Conservation (phyloP, 2,329 filamentous ascomycete genomes). For the Trichoderma guizhouense region DNA sequence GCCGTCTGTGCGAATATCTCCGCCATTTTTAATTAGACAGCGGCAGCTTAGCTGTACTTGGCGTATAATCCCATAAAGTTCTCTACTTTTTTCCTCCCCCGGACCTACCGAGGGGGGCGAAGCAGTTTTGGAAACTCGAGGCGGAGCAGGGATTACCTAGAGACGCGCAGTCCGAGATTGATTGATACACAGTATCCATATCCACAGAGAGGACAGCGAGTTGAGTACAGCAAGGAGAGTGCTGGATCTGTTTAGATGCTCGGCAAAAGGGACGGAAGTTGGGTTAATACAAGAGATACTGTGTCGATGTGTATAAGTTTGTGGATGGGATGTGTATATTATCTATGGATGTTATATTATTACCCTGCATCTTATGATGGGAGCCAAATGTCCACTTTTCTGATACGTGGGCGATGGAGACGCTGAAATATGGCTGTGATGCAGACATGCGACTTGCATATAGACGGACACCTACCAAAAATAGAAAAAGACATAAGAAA, state of each 20-base stretch:
- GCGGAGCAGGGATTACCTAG: background rate
- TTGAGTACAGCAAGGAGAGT: background rate
- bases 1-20: constrained; percentile 4
- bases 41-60: background rate
- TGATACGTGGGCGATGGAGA: background rate
- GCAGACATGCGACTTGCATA: background rate
- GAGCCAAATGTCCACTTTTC: background rate
- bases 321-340: background rate
- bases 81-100: background rate
- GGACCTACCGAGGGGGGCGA: constrained; percentile 8
- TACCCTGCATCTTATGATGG: background rate
- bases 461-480: background rate
- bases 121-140: background rate
- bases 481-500: background rate
- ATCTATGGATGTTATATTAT: background rate
- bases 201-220: background rate
- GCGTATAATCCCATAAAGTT: background rate
- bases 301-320: background rate
- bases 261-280: background rate
- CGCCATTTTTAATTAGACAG: background rate
- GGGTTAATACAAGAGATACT: background rate
- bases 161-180: background rate
- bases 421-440: background rate
- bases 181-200: background rate
- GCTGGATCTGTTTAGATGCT: background rate